Evolutionary conservation across 768 basidiomycete species (phyloP), one percentile per base, ranked within the genome.

Genomic region (Melanogaster broomeanus): DNA sequence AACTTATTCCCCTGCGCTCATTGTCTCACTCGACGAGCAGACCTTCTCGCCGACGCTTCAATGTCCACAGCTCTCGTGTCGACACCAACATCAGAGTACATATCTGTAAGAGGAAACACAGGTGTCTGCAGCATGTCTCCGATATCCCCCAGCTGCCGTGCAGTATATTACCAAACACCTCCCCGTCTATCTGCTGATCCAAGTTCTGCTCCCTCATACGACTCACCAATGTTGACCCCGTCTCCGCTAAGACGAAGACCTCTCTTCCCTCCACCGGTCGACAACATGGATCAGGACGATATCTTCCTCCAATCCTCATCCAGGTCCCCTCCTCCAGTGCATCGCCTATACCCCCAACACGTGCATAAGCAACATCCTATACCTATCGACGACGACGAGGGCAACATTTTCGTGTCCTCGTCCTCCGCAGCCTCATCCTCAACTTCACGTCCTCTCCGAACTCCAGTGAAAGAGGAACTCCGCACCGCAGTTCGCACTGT

Each of bases 141-240:
- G 27, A 59, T 68, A 56, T 65, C 65, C 2, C 64, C 74, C 34
- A 64, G 60, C 49, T 71, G 68, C 61, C 64, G 64, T 44, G 59
- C 65, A 64, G 56, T 57, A 1, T 64, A 55, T 56, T 62, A 62
- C 56, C 63, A 66, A 41, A 72, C 73, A 1, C 73, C 74, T n/a
- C 70, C 70, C 3, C 62, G 65, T 34, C 51, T 67, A 40, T 48
- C 61, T 35, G 41, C 60, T 45, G 59, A 64, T 21, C 1, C 48
- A 8, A 51, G 53, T 43, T 53, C 62, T 48, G 51, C 62, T 46
- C 54, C 70, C 30, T 69, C 75, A 37, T 79, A 74, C 58, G 79
- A 80, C 59, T 78, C 81, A 28, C 79, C 83, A 40, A 80, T 85
- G 79, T 74, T 82, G 42, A 81, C 84, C 2, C 83, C 86, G 19